These are phyloP conservation scores for Nigrospora sphaerica DNA, from an alignment of 2,329 filamentous ascomycete species.

Conservation along the genomic window DNA sequence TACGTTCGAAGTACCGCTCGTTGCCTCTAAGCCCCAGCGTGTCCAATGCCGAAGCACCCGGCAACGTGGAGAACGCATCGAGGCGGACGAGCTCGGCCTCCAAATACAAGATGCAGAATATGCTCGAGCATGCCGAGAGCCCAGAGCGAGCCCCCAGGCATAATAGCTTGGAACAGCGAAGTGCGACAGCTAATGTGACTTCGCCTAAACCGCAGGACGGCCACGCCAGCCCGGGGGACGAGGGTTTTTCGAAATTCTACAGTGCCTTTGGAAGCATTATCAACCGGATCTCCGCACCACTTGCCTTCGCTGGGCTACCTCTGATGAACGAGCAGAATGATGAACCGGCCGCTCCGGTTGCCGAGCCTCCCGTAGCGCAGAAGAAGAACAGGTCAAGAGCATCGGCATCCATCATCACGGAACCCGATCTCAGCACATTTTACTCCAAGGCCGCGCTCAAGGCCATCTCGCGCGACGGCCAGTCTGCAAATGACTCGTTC, in stretches of 20 bases:
- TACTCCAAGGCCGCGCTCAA: slow-evolving; percentile 81
- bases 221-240: slow-evolving; percentile 43
- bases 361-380: slow-evolving; percentile 24
- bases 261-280: slow-evolving; percentile 84
- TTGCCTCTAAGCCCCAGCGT: slow-evolving; percentile 66
- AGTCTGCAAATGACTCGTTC: slow-evolving; percentile 68
- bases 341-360: slow-evolving; percentile 32
- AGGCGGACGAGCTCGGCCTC: slow-evolving; percentile 41
- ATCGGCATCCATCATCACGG: slow-evolving; percentile 28
- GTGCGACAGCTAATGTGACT: slow-evolving; percentile 15
- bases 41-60: slow-evolving; percentile 66
- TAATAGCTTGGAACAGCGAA: slow-evolving; percentile 14
- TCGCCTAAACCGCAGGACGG: slow-evolving; percentile 19
- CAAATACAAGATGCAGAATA: slow-evolving; percentile 48
- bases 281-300: slow-evolving; percentile 78
- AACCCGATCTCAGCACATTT: slow-evolving; percentile 74
- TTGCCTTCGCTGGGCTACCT: slow-evolving; percentile 89
- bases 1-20: slow-evolving; percentile 56
- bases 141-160: slow-evolving; percentile 19
- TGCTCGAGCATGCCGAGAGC: slow-evolving; percentile 41
- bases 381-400: slow-evolving; percentile 29
- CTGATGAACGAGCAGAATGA: slow-evolving; percentile 47
- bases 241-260: slow-evolving; percentile 87
- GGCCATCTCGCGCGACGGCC: slow-evolving; percentile 64
- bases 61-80: slow-evolving; percentile 55